These are phyloP conservation scores for Apiotrichum akiyoshidainum DNA, from an alignment of 1,284 basidiomycete species.

Conservation along the genomic window DNA sequence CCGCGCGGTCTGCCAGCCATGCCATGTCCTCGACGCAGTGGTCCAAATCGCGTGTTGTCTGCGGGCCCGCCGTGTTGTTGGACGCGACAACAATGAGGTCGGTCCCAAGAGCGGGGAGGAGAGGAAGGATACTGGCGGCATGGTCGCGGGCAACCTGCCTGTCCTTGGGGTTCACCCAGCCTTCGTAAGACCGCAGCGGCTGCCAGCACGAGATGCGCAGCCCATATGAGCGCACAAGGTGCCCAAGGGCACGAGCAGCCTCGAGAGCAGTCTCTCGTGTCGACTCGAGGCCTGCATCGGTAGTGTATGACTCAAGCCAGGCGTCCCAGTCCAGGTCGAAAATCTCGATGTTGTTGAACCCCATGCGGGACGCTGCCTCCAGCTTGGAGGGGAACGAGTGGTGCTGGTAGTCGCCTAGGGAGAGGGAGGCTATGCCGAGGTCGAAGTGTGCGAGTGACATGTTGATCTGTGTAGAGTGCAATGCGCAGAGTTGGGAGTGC, in stretches of 20 bases:
- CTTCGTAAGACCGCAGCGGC: slow-evolving; percentile 9
- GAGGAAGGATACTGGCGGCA: not conserved
- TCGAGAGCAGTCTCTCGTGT: not conserved
- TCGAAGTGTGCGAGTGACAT: not conserved
- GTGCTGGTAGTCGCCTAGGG: slow-evolving; percentile 3
- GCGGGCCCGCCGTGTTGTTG: not conserved
- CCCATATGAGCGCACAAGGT: not conserved
- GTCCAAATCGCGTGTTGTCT: not conserved
- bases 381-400: slow-evolving; percentile 7
- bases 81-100: slow-evolving; percentile 10
- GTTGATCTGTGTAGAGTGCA: not conserved
- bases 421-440: slow-evolving; percentile 12
- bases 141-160: not conserved
- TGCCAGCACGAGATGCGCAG: slow-evolving; percentile 9
- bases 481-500: not conserved
- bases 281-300: not conserved
- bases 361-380: not conserved
- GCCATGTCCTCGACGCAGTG: slow-evolving; percentile 2
- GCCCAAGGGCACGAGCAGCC: not conserved
- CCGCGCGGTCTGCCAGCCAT: slow-evolving; percentile 5
- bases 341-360: slow-evolving; percentile 8
- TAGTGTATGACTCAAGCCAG: not conserved
- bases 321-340: slow-evolving; percentile 9
- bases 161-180: not conserved
- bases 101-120: slow-evolving; percentile 4